These are phyloP conservation scores for Aquilaria malaccensis DNA, from an alignment of 345 rosid species.

Conservation along the genomic window DNA sequence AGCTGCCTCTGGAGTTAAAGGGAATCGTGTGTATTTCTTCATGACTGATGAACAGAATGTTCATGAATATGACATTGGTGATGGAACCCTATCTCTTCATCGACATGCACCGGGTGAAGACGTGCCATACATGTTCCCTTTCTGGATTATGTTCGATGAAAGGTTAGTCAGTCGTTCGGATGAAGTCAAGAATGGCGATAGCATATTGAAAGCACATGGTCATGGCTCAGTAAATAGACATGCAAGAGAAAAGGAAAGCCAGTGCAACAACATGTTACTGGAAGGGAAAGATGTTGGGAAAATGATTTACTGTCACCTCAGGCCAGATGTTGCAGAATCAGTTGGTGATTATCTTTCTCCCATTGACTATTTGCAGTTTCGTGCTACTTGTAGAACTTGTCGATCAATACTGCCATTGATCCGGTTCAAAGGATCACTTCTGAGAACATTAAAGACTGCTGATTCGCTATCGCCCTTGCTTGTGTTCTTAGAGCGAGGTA, in stretches of 20 bases:
- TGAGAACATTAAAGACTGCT: background rate
- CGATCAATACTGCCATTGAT: background rate
- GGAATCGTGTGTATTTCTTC: background rate
- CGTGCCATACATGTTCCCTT: background rate
- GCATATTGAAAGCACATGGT: background rate
- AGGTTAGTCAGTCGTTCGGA: background rate
- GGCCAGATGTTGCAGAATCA: background rate
- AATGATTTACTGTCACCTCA: background rate
- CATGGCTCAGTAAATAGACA: no score
- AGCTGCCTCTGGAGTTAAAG: background rate
- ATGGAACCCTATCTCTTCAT: background rate
- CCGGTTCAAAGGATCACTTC: background rate
- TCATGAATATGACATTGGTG: background rate
- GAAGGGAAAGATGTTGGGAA: background rate
- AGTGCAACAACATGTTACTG: background rate
- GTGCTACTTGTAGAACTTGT: background rate
- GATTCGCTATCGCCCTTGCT: background rate
- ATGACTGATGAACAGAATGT: background rate
- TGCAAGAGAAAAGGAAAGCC: background rate
- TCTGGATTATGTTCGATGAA: background rate
- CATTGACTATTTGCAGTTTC: constrained; percentile 1
- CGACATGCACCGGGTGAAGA: background rate
- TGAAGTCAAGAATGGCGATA: background rate
- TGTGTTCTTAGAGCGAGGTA: background rate
- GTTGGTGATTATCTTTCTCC: background rate